phyloP scores from a whole-genome alignment of 2,329 filamentous ascomycete species.

The Aspergillus luchuensis region DNA sequence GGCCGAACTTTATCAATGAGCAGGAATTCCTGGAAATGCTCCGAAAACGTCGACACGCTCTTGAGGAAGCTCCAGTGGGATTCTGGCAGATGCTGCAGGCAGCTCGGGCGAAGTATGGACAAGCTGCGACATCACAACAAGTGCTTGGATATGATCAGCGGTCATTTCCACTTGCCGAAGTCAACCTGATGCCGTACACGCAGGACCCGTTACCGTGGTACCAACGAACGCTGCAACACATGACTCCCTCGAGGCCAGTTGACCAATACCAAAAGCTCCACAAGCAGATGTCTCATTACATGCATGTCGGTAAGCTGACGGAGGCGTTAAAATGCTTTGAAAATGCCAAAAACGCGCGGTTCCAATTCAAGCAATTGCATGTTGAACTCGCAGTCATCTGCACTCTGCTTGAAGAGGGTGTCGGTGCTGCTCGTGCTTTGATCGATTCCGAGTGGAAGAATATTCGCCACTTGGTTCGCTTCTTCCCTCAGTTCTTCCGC shows the following conservation, averaged over 20 bases:
- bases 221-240: constrained; percentile 31
- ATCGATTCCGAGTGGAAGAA: constrained; percentile 35
- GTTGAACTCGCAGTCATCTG: constrained; percentile 42
- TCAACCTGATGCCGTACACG: constrained; percentile 30
- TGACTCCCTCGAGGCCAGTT: constrained; percentile 31
- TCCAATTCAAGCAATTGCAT: constrained; percentile 36
- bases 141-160: constrained; percentile 40
- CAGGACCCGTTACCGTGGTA: constrained; percentile 30
- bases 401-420: constrained; percentile 35
- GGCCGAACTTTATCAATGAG: constrained; percentile 37
- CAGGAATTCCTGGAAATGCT: constrained; percentile 36
- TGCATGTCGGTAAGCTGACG: constrained; percentile 39
- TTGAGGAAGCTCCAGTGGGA: constrained; percentile 38
- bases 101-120: constrained; percentile 36
- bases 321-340: constrained; percentile 36
- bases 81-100: constrained; percentile 46
- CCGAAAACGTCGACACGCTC: constrained; percentile 36
- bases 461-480: constrained; percentile 26
- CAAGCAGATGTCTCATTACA: constrained; percentile 40
- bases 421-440: constrained; percentile 33
- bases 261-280: constrained; percentile 38
- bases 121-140: constrained; percentile 35
- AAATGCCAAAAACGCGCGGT: constrained; percentile 32
- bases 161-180: constrained; percentile 30
- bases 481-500: constrained; percentile 40